Conservation (phyloP, 768 basidiomycete genomes). For the Lentinula sp. region DNA sequence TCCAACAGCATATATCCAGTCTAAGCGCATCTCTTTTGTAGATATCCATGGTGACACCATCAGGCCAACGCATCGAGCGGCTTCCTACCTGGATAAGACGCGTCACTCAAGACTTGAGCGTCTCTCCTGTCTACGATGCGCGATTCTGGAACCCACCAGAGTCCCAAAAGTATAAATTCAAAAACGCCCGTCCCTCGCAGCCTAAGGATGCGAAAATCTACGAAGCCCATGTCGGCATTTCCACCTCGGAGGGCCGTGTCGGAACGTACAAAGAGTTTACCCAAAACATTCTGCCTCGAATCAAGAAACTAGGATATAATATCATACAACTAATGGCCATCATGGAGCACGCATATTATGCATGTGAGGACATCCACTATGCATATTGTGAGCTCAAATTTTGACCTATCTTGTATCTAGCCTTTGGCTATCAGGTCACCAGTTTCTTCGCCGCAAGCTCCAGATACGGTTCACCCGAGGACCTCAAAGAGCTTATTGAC, state of each 20-base stretch:
- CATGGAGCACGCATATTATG: constrained; percentile 98
- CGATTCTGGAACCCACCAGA: constrained; percentile 97
- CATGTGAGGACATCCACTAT: constrained; percentile 51
- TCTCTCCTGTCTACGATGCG: constrained; percentile 91
- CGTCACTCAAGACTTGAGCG: constrained; percentile 87
- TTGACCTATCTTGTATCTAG: constrained; percentile 32
- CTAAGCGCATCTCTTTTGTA: constrained; percentile 21
- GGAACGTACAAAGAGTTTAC: constrained; percentile 98
- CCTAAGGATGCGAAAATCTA: constrained; percentile 76
- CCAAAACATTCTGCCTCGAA: constrained; percentile 73
- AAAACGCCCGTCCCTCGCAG: constrained; percentile 64
- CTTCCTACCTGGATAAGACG: constrained; percentile 92
- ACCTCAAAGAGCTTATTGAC: constrained; percentile 92
- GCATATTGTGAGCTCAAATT: constrained; percentile 5
- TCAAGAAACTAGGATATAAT: constrained; percentile 91
- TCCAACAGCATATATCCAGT: neutral
- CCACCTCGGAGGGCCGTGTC: constrained; percentile 79
- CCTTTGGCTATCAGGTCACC: constrained; percentile 97
- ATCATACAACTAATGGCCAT: constrained; percentile 97
- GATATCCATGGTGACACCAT: constrained; percentile 88
- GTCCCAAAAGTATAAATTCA: constrained; percentile 71
- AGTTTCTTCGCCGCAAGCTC: constrained; percentile 96
- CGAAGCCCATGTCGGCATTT: constrained; percentile 98
- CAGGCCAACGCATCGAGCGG: constrained; percentile 80
- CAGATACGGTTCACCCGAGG: constrained; percentile 93